Conservation (phyloP, 1,139 yeast species). For the Candida dubliniensis region DNA sequence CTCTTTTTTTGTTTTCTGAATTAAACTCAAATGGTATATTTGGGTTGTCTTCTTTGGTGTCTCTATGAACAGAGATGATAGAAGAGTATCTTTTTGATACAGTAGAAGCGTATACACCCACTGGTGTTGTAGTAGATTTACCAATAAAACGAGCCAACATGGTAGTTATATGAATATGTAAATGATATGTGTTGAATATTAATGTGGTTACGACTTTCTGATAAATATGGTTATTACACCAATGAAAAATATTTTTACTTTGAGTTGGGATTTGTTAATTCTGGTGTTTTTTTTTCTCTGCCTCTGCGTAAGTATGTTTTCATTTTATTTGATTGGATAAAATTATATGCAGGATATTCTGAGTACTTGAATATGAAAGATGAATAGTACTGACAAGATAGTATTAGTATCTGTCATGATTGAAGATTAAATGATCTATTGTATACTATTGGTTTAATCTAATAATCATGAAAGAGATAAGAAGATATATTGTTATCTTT, state of each 20-base stretch:
- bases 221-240: background rate
- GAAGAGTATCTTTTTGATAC: conserved; percentile 32
- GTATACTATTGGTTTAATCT: no score
- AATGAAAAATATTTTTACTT: background rate
- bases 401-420: no score
- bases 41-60: conserved; percentile 67
- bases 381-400: no score
- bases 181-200: background rate
- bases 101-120: conserved; percentile 8
- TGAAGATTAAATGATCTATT: no score
- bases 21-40: conserved; percentile 72
- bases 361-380: no score
- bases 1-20: conserved; percentile 66
- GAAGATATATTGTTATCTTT: no score
- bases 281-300: background rate
- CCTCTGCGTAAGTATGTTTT: conserved; percentile 10
- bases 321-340: conserved; percentile 11
- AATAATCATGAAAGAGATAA: no score
- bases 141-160: conserved; percentile 17
- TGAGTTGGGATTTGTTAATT: background rate
- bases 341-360: conserved; percentile 5
- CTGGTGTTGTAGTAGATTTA: conserved; percentile 4
- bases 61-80: conserved; percentile 70
- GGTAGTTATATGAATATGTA: background rate
- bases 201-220: background rate